Base-by-base conservation (phyloP, 805 yeast genomes). In the Saccharomycopsis guyanensis region DNA sequence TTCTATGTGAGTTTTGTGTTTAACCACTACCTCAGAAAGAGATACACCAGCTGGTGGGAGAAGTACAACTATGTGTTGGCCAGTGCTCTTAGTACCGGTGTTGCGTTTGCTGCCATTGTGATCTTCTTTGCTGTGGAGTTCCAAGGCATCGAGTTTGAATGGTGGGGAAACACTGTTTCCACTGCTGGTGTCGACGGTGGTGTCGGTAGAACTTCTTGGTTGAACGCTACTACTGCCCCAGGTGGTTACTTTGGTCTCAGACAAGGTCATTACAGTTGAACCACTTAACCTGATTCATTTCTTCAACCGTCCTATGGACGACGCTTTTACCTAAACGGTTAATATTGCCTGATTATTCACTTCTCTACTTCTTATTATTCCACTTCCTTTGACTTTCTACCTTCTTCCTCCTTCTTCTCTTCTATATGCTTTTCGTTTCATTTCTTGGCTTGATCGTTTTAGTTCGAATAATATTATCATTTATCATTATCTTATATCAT, bases 151-250 rank as follows among this genome's bases (percentile, higher is more conserved):
- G 51, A 57, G 3, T 43, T 79, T 12, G 51, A 61, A 35, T 81
- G 87, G 87, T 81, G 87, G 87, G 87, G 87, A 1, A 78, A 77
- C 47, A 59, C 68, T 51, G 62, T 69, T 10, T 35, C 57, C 0
- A 56, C 53, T 41, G 53, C 40, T 1, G 75, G 75, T 46, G 45
- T 62, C 34, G 75, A 71, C 39, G 68, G 64, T 35, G 63, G 60
- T 34, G 24, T 32, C 2, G 67, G 67, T n/a, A 57, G 49, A 38
- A 38, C 43, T 29, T 36, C 57, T 10, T 46, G 47, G 29, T 43
- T 40, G 31, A 46, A 53, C 43, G 52, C 56, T 34, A 39, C 56
- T 20, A 40, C 52, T 20, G 62, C 63, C 10, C 61, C 63, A 1
- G 64, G 56, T 29, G 70, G 71, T 1, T 66, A 65, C 53, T 65